A percentile compares a stretch with the other conserved stretches of the same genome.
Conservation (phyloP, 345 rosid genomes). For the Laguncularia racemosa region DNA sequence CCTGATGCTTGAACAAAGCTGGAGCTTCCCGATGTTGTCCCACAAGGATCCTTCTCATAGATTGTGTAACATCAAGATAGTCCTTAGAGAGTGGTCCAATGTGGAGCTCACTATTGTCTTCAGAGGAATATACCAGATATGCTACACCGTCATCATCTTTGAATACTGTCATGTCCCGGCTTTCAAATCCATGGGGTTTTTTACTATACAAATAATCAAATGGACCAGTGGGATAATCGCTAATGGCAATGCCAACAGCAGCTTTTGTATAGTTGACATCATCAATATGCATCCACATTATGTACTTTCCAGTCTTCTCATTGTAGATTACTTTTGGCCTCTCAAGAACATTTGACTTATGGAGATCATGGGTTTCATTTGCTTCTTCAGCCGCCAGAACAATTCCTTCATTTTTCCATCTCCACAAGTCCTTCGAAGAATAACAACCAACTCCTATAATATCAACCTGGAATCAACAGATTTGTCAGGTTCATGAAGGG, state of each 20-base stretch:
- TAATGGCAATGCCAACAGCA: constrained; percentile 67
- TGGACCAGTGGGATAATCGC: constrained; percentile 75
- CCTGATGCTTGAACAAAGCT: constrained; percentile 67
- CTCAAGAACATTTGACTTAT: constrained; percentile 83
- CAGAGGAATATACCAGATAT: constrained; percentile 75
- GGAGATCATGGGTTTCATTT: constrained; percentile 67
- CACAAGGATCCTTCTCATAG: constrained; percentile 48
- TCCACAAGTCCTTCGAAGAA: constrained; percentile 88
- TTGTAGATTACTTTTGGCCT: constrained; percentile 91
- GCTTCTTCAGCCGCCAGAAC: constrained; percentile 67
- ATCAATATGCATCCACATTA: constrained; percentile 99
- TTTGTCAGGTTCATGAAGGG: not conserved
- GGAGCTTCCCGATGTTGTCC: constrained; percentile 92
- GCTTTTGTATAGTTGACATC: constrained; percentile 94
- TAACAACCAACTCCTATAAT: constrained; percentile 93
- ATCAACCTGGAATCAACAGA: constrained; percentile 55
- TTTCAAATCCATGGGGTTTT: constrained; percentile 78
- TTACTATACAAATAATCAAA: constrained; percentile 65
- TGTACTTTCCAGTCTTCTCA: constrained; percentile 58
- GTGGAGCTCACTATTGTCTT: constrained; percentile 87
- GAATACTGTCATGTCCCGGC: constrained; percentile 94
- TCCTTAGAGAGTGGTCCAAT: constrained; percentile 68
- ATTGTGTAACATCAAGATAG: constrained; percentile 54
- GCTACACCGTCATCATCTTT: constrained; percentile 78
- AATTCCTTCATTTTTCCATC: constrained; percentile 88